These are phyloP conservation scores for Teratosphaeria viscida DNA, from an alignment of 2,329 filamentous ascomycete species.

Conservation along the genomic window DNA sequence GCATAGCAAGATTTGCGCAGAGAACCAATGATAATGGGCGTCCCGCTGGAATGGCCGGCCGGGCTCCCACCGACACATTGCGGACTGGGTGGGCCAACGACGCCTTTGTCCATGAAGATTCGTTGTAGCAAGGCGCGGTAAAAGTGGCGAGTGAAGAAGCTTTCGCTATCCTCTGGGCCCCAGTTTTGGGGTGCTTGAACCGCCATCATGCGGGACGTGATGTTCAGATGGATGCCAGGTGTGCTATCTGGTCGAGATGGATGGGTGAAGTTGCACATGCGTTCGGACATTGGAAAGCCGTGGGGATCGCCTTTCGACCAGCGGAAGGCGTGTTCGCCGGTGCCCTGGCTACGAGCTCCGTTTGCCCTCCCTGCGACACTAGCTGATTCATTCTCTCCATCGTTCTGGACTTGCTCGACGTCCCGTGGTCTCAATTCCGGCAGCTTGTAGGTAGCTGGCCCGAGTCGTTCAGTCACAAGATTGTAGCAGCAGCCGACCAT, in stretches of 20 bases:
- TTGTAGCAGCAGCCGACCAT: conserved; percentile 99
- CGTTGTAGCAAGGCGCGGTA: conserved; percentile 83
- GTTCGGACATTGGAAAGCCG: conserved; percentile 84
- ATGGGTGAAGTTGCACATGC: conserved; percentile 43
- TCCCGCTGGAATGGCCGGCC: conserved; percentile 32
- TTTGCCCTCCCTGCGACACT: not conserved
- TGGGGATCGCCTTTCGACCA: conserved; percentile 54
- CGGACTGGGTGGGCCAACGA: conserved; percentile 50
- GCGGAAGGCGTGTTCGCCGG: not conserved
- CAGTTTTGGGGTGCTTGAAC: conserved; percentile 93
- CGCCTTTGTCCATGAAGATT: conserved; percentile 76
- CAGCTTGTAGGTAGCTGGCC: conserved; percentile 76
- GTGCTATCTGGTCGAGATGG: conserved; percentile 16
- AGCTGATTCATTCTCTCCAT: conserved; percentile 25
- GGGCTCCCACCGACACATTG: conserved; percentile 21
- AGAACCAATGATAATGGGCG: conserved; percentile 78
- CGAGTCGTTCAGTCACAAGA: conserved; percentile 78
- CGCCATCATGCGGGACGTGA: conserved; percentile 96
- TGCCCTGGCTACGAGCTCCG: not conserved
- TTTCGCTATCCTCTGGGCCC: conserved; percentile 67
- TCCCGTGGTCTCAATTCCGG: conserved; percentile 56
- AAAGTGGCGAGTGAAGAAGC: conserved; percentile 87
- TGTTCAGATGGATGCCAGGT: conserved; percentile 71
- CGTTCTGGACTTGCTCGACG: not conserved
- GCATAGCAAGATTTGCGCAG: conserved; percentile 69